phyloP scores from a whole-genome alignment of 2,329 filamentous ascomycete species.

The Tothia fuscella region DNA sequence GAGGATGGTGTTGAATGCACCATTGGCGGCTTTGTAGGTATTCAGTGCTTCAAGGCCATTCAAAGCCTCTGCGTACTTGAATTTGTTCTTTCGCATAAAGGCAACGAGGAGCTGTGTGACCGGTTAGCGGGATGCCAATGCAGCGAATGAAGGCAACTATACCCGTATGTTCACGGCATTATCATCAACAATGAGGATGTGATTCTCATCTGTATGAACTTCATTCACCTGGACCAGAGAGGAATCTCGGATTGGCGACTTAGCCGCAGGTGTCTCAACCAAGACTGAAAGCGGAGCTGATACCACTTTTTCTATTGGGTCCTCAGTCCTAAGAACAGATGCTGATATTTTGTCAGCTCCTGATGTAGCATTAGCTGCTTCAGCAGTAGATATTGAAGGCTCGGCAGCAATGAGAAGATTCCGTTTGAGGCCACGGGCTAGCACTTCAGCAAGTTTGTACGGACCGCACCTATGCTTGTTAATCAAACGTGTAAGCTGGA shows the following conservation, averaged over 20 bases:
- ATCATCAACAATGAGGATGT: constrained; percentile 27
- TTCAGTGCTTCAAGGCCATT: constrained; percentile 27
- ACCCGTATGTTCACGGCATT: constrained; percentile 23
- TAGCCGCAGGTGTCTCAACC: too few species aligned
- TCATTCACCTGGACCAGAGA: too few species aligned
- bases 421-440: background rate
- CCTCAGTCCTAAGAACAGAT: too few species aligned
- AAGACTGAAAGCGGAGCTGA: too few species aligned
- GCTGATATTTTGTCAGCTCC: too few species aligned
- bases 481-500: background rate
- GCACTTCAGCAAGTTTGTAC: constrained; percentile 2
- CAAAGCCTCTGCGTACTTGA: constrained; percentile 21
- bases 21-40: background rate
- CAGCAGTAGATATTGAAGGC: too few species aligned
- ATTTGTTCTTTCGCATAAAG: constrained; percentile 22
- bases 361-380: too few species aligned
- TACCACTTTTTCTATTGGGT: too few species aligned
- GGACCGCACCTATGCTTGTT: constrained; percentile 3
- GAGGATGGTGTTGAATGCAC: constrained; percentile 16
- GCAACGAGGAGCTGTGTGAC: constrained; percentile 19
- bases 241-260: too few species aligned
- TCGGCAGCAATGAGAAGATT: too few species aligned
- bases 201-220: background rate
- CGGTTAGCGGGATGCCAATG: constrained; percentile 15
- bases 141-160: constrained; percentile 33